Conservation (phyloP, 1,284 basidiomycete genomes). For the Dichomitus squalens region DNA sequence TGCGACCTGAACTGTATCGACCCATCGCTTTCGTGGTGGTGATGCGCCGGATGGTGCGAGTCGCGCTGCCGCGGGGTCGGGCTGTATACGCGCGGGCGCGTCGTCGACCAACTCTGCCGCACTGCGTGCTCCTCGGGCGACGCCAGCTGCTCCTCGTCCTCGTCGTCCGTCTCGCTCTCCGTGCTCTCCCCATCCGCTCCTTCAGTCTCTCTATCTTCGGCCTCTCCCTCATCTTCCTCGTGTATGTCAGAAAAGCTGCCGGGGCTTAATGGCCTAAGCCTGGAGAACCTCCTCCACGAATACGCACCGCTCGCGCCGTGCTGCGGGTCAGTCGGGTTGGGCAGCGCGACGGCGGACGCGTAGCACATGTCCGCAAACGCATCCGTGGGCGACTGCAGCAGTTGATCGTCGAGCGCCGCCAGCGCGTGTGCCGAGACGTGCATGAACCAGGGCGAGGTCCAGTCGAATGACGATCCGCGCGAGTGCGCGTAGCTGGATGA, state of each 20-base stretch:
- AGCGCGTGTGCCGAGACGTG: slow-evolving; percentile 21
- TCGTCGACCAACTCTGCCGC: neutral
- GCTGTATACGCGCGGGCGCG: slow-evolving; percentile 12
- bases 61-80: slow-evolving; percentile 6
- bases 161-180: slow-evolving; percentile 11
- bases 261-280: slow-evolving; percentile 12
- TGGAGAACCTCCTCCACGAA: slow-evolving; percentile 21
- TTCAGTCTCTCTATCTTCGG: neutral
- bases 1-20: slow-evolving; percentile 8
- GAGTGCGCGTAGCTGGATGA: neutral
- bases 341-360: slow-evolving; percentile 14
- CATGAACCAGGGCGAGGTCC: slow-evolving; percentile 19
- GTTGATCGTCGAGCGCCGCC: slow-evolving; percentile 25
- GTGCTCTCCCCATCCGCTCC: neutral
- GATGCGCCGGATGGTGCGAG: neutral
- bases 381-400: slow-evolving; percentile 24
- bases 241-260: slow-evolving; percentile 2
- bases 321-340: neutral
- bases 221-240: neutral
- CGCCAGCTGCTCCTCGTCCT: slow-evolving; percentile 16
- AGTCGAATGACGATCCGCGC: slow-evolving; percentile 6
- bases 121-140: slow-evolving; percentile 13
- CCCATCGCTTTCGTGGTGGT: slow-evolving; percentile 7
- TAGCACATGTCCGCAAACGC: slow-evolving; percentile 30
- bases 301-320: slow-evolving; percentile 5